These are phyloP conservation scores for Aspergillus ellipticus DNA, from an alignment of 495 filamentous ascomycete species.

Conservation along the genomic window DNA sequence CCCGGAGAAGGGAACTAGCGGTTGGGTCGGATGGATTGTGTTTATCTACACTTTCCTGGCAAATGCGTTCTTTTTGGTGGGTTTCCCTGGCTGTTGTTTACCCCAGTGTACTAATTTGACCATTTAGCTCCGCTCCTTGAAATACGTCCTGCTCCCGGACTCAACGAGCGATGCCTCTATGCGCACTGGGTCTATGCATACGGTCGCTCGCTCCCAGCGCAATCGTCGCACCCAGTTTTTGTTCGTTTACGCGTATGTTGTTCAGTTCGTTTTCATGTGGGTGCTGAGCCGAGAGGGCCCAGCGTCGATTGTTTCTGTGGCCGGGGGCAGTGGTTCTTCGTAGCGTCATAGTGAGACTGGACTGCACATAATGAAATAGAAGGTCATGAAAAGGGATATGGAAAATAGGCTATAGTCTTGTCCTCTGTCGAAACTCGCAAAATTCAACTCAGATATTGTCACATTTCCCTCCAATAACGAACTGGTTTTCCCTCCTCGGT, in stretches of 20 bases:
- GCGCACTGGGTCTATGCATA: slow-evolving; percentile 66
- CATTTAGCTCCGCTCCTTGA: slow-evolving; percentile 82
- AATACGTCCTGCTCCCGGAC: slow-evolving; percentile 94
- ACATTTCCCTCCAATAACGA: too few relatives aligned
- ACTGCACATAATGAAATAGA: slow-evolving; percentile 29
- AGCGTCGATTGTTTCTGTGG: slow-evolving; percentile 9
- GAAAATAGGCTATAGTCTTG: background rate
- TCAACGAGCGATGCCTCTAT: slow-evolving; percentile 58
- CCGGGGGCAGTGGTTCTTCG: slow-evolving; percentile 27
- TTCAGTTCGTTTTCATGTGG: slow-evolving; percentile 96
- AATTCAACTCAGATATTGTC: background rate
- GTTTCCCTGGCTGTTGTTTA: slow-evolving; percentile 19
- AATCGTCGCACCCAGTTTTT: slow-evolving; percentile 92
- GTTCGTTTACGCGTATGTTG: slow-evolving; percentile 89
- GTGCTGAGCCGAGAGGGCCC: slow-evolving; percentile 63
- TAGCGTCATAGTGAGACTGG: slow-evolving; percentile 10
- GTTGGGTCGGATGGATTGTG: slow-evolving; percentile 82
- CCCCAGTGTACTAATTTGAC: slow-evolving; percentile 18
- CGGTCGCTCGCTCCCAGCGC: slow-evolving; percentile 75
- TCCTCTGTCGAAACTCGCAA: background rate
- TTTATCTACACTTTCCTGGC: slow-evolving; percentile 89
- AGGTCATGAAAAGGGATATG: slow-evolving; percentile 14
- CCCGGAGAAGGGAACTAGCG: slow-evolving; percentile 71
- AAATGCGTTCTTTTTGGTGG: slow-evolving; percentile 93
- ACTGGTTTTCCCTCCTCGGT: too few relatives aligned